phyloP scores from a whole-genome alignment of 1,139 yeast genomes.

The Candida tropicalis region DNA sequence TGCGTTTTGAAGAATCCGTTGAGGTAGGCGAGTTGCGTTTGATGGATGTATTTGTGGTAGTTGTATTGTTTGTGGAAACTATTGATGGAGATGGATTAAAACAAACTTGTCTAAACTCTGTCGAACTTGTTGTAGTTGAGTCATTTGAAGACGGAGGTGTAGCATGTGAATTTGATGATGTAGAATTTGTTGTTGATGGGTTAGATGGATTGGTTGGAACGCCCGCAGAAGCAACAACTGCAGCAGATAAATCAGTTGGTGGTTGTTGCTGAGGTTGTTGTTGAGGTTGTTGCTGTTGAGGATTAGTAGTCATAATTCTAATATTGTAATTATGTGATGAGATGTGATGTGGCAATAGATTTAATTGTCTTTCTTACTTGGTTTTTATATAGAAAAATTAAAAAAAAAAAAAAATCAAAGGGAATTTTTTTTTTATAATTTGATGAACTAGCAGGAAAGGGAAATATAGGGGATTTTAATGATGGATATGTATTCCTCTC shows the following conservation, averaged over 20 bases:
- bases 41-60: constrained; percentile 14
- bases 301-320: constrained; percentile 2
- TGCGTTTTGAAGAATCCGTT: constrained; percentile 17
- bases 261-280: constrained; percentile 10
- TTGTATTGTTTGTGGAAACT: constrained; percentile 7
- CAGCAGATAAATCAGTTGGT: constrained; percentile 2
- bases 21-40: constrained; percentile 18
- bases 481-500: too few relatives aligned
- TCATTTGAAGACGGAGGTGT: constrained; percentile 16
- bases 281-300: constrained; percentile 3
- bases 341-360: too few relatives aligned
- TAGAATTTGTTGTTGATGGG: background rate
- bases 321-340: background rate
- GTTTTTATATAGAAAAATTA: too few relatives aligned
- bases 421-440: too few relatives aligned
- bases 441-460: too few relatives aligned
- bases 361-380: too few relatives aligned
- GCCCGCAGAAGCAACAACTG: constrained; percentile 2
- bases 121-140: background rate
- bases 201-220: constrained; percentile 5
- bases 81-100: constrained; percentile 24
- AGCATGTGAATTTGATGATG: constrained; percentile 4
- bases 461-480: too few relatives aligned
- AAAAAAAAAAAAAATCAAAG: too few relatives aligned
- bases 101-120: constrained; percentile 38